phyloP scores from a whole-genome alignment of 106 monocot species.

The Apostasia shenzhenica region DNA sequence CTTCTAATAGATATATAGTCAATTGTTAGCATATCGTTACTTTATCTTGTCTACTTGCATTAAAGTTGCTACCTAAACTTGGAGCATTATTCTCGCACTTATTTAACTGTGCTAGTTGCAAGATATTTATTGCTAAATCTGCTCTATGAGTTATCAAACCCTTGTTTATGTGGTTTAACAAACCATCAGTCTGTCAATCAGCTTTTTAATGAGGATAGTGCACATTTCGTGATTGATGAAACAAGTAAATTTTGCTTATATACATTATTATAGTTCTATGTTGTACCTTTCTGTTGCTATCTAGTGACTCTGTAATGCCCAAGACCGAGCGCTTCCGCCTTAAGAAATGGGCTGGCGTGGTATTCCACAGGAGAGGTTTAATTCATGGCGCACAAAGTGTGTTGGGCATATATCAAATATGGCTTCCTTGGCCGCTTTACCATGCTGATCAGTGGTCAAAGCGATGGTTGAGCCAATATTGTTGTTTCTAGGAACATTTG shows the following conservation, averaged over 20 bases:
- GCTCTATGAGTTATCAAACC: too few relatives aligned
- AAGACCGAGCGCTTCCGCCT: conserved; percentile 46
- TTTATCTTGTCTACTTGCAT: too few relatives aligned
- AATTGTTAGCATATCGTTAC: too few relatives aligned
- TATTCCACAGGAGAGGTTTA: conserved; percentile 54
- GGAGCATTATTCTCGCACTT: too few relatives aligned
- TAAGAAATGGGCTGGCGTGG: conserved; percentile 48
- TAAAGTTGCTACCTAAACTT: too few relatives aligned
- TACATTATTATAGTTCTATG: background rate
- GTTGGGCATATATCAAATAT: conserved; percentile 32
- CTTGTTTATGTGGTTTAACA: too few relatives aligned
- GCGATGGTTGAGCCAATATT: too few relatives aligned
- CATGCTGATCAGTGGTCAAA: too few relatives aligned
- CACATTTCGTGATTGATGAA: background rate
- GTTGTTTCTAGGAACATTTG: background rate
- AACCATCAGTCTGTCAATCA: too few relatives aligned
- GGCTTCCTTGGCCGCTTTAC: conserved; percentile 17
- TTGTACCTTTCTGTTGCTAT: background rate
- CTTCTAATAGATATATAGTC: too few relatives aligned
- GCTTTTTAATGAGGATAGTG: background rate
- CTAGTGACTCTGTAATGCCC: conserved; percentile 15
- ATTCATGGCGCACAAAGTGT: conserved; percentile 41
- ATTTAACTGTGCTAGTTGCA: too few relatives aligned
- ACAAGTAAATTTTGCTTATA: background rate
- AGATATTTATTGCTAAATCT: too few relatives aligned